phyloP scores from a whole-genome alignment of 345 rosid species.

The Populus tremula region DNA sequence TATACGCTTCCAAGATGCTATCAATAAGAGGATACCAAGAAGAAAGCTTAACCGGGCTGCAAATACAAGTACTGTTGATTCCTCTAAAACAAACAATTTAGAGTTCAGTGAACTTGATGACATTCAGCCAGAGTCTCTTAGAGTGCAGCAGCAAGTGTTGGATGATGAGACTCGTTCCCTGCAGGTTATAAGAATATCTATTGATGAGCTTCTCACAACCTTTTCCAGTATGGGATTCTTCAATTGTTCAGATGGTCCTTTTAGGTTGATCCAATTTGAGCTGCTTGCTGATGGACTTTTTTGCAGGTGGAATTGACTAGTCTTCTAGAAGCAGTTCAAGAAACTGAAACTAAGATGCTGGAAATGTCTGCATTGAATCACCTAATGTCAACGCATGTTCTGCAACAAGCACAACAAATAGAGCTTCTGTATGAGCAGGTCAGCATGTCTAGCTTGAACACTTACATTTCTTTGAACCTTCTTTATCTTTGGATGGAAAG shows the following conservation, averaged over 20 bases:
- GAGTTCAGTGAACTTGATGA: slow-evolving; percentile 48
- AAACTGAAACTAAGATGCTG: slow-evolving; percentile 95
- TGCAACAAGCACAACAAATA: slow-evolving; percentile 93
- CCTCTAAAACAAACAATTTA: slow-evolving; percentile 29
- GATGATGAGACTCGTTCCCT: slow-evolving; percentile 92
- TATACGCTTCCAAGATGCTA: slow-evolving; percentile 83
- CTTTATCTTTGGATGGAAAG: not conserved
- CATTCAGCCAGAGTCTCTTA: slow-evolving; percentile 48
- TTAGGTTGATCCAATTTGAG: slow-evolving; percentile 4
- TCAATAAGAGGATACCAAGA: slow-evolving; percentile 71
- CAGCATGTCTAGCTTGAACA: slow-evolving; percentile 6
- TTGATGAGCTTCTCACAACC: not conserved
- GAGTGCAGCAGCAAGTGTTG: slow-evolving; percentile 66
- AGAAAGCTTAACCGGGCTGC: slow-evolving; percentile 51
- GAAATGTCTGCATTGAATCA: slow-evolving; percentile 98
- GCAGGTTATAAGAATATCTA: slow-evolving; percentile 52
- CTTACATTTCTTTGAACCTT: not conserved
- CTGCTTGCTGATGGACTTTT: slow-evolving; percentile 13
- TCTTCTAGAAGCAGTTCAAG: slow-evolving; percentile 79
- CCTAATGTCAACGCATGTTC: slow-evolving; percentile 87
- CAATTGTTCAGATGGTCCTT: slow-evolving; percentile 3
- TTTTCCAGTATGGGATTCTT: not conserved
- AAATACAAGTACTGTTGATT: slow-evolving; percentile 40
- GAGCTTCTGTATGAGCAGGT: slow-evolving; percentile 87
- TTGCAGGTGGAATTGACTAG: slow-evolving; percentile 80